Evolutionary conservation across 257 asterid species (phyloP).

Genomic region (Oldenlandia corymbosa): DNA sequence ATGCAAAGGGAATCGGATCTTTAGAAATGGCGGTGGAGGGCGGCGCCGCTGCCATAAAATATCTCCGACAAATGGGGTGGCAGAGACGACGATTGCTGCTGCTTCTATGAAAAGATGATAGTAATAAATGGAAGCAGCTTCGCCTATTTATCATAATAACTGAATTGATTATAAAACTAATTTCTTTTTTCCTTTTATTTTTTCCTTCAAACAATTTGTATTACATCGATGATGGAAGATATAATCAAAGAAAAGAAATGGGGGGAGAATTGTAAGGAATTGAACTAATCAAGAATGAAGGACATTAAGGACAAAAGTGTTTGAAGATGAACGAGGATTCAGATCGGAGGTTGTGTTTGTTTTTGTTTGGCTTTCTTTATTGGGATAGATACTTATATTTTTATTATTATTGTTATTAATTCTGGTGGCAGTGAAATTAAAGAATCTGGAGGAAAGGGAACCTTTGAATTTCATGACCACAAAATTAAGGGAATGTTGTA

Average conservation of each 20-base stretch:
- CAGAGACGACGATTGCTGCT: conserved; percentile 15
- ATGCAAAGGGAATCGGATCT: background rate
- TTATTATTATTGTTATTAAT: too few relatives aligned
- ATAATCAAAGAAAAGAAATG: background rate
- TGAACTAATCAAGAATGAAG: background rate
- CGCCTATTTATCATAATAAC: conserved; percentile 56
- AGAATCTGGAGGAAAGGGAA: background rate
- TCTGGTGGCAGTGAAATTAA: background rate
- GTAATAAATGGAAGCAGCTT: conserved; percentile 13
- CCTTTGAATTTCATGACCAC: background rate
- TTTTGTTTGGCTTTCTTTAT: background rate
- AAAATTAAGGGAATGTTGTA: background rate
- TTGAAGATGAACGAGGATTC: background rate
- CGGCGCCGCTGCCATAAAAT: conserved; percentile 50
- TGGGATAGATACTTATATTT: too few relatives aligned
- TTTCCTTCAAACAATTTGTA: background rate
- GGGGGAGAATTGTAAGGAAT: background rate
- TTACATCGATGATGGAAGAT: conserved; percentile 3
- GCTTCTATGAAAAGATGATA: background rate
- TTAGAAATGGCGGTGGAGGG: conserved; percentile 13
- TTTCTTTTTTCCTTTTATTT: background rate
- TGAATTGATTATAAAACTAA: background rate
- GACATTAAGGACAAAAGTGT: background rate
- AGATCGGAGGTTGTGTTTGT: background rate
- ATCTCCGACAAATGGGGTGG: conserved; percentile 20